Evolutionary conservation across 2,329 filamentous ascomycete genomes (phyloP), one percentile per base, ranked within the genome.

Genomic region (Diaporthe ilicicola): DNA sequence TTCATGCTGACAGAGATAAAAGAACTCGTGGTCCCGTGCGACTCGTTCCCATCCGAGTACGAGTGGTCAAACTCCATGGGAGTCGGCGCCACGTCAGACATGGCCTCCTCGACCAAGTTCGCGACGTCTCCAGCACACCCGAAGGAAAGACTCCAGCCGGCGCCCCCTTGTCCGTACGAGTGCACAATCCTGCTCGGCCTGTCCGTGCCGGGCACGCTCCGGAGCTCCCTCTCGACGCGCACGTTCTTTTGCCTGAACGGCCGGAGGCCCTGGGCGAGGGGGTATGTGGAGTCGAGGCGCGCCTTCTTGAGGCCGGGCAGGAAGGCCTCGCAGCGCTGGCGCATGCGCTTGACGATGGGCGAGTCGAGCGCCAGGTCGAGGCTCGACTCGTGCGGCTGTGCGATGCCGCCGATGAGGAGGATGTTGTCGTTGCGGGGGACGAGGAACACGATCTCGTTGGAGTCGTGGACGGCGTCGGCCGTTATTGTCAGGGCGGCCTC

Each of bases 351-450:
- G 27, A 85, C 80, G 44, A 80, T 79, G 0, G 81, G 81, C 7
- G 79, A 79, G 8, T 82, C 79, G 29, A 82, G 78, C 9, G 79
- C 81, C 3, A 84, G 78, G 74, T 82, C 76, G n/a, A 83, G 75
- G 42, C 77, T 71, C 77, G 77, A 79, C 73, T 82, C 74, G 53
- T 81, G 73, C 44, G 81, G 77, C 74, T 83, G 77, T 53, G 79
- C 76, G 71, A 82, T 82, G 22, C 79, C 78, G 69, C 82, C 82
- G 54, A 84, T 79, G 8, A 84, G 75, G 15, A 85, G 78, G 62
- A 83, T 83, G 71, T 82, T 79, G 73, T 84, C 82, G 72, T 84
- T 84, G 22, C 83, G 78, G 8, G 82, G 83, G 10, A 84, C 82
- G 9, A 85, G 77, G 73, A 84, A 83, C 19, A 84, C 79, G 68